A percentile compares a stretch with the other conserved stretches of the same genome.
phyloP scores from a whole-genome alignment of 169 alveolate genomes.

The Plasmodium knowlesi region DNA sequence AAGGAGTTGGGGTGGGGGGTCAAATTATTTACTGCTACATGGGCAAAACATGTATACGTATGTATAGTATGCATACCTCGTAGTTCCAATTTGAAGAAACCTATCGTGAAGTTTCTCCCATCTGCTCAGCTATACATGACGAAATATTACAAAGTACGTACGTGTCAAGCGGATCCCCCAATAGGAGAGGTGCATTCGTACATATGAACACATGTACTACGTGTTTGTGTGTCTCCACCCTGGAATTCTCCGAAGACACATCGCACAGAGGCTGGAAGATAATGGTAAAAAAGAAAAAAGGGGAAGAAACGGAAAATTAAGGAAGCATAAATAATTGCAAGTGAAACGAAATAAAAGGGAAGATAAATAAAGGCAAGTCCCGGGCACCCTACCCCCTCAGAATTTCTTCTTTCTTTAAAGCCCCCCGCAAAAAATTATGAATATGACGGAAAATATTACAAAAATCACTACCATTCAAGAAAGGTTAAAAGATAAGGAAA shows the following conservation, averaged over 20 bases:
- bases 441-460: slow-evolving; percentile 25
- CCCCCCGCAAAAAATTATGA: slow-evolving; percentile 14
- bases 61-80: not conserved
- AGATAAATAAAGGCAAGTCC: not conserved
- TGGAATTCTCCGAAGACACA: not conserved
- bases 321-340: not conserved
- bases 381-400: not conserved
- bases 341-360: not conserved
- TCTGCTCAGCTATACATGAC: not conserved
- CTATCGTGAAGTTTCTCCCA: not conserved
- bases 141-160: not conserved
- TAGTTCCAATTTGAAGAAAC: not conserved
- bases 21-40: not conserved
- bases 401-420: not conserved
- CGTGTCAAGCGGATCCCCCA: not conserved
- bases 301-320: not conserved
- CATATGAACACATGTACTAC: not conserved
- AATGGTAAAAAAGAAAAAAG: not conserved
- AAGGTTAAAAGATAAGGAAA: slow-evolving; percentile 54
- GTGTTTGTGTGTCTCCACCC: not conserved
- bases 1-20: not conserved
- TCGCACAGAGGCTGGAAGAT: not conserved
- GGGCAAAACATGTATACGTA: not conserved
- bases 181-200: not conserved
- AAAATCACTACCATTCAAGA: slow-evolving; percentile 45